A percentile compares a stretch with the other conserved stretches of the same genome.
These are phyloP conservation scores for Monosporascus sp. DNA, from an alignment of 2,329 filamentous ascomycete genomes.

Conservation along the genomic window DNA sequence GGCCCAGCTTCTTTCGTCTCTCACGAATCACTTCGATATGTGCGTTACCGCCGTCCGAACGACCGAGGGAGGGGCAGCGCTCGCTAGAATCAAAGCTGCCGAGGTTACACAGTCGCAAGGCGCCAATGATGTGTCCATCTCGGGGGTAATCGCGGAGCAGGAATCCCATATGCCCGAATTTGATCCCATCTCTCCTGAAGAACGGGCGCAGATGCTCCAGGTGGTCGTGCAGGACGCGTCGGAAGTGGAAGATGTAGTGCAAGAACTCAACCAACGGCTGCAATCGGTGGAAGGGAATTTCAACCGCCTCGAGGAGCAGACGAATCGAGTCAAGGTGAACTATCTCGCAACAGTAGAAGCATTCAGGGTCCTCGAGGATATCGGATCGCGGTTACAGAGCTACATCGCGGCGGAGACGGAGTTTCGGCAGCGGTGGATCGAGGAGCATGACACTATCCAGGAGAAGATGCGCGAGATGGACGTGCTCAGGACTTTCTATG, in stretches of 20 bases:
- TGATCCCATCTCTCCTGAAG: slow-evolving; percentile 68
- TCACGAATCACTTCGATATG: slow-evolving; percentile 87
- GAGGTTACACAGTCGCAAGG: slow-evolving; percentile 51
- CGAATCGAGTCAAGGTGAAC: slow-evolving; percentile 49
- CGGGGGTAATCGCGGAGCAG: slow-evolving; percentile 59
- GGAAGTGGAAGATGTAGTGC: slow-evolving; percentile 62
- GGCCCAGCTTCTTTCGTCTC: slow-evolving; percentile 72
- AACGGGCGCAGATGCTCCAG: slow-evolving; percentile 76
- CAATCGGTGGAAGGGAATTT: slow-evolving; percentile 72
- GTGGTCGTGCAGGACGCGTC: slow-evolving; percentile 70
- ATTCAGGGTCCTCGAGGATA: slow-evolving; percentile 61
- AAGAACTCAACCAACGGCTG: slow-evolving; percentile 69
- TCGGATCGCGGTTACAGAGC: slow-evolving; percentile 60
- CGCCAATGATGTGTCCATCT: slow-evolving; percentile 54
- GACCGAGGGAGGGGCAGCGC: slow-evolving; percentile 73
- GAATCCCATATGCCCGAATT: slow-evolving; percentile 47
- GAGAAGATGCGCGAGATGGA: slow-evolving; percentile 71
- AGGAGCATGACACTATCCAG: slow-evolving; percentile 66
- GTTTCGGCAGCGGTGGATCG: slow-evolving; percentile 65
- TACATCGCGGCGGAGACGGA: slow-evolving; percentile 62
- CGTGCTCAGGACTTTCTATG: slow-evolving; percentile 75
- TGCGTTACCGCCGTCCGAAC: slow-evolving; percentile 88
- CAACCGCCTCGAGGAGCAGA: slow-evolving; percentile 57
- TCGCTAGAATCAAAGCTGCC: slow-evolving; percentile 63
- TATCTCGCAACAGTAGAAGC: slow-evolving; percentile 58